Conservation (phyloP, 1,284 basidiomycete genomes). For the Puccinia triticina region DNA sequence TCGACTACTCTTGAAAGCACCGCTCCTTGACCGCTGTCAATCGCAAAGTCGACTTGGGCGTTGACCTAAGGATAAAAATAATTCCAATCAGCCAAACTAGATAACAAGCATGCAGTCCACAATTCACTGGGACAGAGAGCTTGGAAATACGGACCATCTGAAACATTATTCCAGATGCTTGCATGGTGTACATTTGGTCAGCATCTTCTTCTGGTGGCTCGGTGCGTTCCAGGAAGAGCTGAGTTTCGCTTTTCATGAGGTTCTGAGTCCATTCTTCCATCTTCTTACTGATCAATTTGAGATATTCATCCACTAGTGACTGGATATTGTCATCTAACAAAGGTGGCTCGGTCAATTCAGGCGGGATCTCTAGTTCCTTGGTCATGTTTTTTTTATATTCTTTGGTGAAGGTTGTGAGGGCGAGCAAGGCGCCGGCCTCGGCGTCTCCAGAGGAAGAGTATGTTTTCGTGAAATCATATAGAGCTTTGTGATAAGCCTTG, state of each 20-base stretch:
- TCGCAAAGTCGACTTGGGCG: slow-evolving; percentile 91
- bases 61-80: slow-evolving; percentile 68
- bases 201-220: slow-evolving; percentile 84
- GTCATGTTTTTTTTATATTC: slow-evolving; percentile 89
- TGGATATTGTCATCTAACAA: slow-evolving; percentile 92
- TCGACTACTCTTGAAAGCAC: slow-evolving; percentile 88
- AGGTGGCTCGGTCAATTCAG: slow-evolving; percentile 77
- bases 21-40: slow-evolving; percentile 91
- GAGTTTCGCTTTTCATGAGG: slow-evolving; percentile 86
- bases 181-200: slow-evolving; percentile 86
- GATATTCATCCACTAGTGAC: slow-evolving; percentile 90
- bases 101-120: slow-evolving; percentile 59
- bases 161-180: slow-evolving; percentile 92
- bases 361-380: slow-evolving; percentile 83
- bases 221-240: slow-evolving; percentile 78
- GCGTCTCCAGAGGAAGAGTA: slow-evolving; percentile 73
- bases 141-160: slow-evolving; percentile 65
- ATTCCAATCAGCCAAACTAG: background rate
- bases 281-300: slow-evolving; percentile 87
- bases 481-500: slow-evolving; percentile 87
- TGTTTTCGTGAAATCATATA: slow-evolving; percentile 74
- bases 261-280: slow-evolving; percentile 97
- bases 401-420: slow-evolving; percentile 89
- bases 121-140: background rate
- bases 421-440: slow-evolving; percentile 81